Conservation (phyloP, 768 basidiomycete genomes). For the Symmetrospora coprosmae region DNA sequence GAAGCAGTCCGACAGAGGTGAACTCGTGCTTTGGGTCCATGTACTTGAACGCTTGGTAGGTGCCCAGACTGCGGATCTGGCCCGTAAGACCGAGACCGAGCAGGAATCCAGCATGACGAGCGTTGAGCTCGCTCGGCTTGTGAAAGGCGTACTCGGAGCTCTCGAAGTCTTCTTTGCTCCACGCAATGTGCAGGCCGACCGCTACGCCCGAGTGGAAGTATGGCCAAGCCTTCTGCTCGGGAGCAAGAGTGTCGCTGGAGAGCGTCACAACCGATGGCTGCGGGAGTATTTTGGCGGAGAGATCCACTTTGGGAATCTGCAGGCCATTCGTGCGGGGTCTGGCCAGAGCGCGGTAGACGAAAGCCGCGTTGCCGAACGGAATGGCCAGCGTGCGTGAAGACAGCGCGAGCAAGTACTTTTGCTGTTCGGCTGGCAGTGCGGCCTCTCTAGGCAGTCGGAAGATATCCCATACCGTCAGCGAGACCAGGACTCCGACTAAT, state of each 20-base stretch:
- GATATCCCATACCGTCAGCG: too few relatives aligned
- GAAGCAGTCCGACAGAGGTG: slow-evolving; percentile 79
- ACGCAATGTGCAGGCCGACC: slow-evolving; percentile 68
- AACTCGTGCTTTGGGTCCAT: slow-evolving; percentile 91
- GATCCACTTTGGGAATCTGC: slow-evolving; percentile 35
- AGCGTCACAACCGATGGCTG: slow-evolving; percentile 29
- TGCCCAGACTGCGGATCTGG: slow-evolving; percentile 62
- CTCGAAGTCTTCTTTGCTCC: slow-evolving; percentile 60
- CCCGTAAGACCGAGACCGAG: slow-evolving; percentile 83
- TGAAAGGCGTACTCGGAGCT: slow-evolving; percentile 92
- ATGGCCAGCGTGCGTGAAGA: slow-evolving; percentile 79
- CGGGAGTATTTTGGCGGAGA: slow-evolving; percentile 36
- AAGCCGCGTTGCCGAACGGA: slow-evolving; percentile 78
- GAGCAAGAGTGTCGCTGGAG: slow-evolving; percentile 24
- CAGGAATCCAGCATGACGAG: slow-evolving; percentile 92
- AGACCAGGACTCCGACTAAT: too few relatives aligned
- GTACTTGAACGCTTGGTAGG: slow-evolving; percentile 85
- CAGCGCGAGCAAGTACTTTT: slow-evolving; percentile 61
- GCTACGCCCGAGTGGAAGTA: slow-evolving; percentile 97
- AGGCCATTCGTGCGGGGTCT: slow-evolving; percentile 44
- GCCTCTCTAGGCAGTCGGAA: slow-evolving; percentile 10
- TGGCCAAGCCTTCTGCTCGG: slow-evolving; percentile 73
- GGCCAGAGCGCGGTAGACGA: slow-evolving; percentile 72
- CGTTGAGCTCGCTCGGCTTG: slow-evolving; percentile 72
- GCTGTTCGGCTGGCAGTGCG: slow-evolving; percentile 48